Base-by-base conservation (phyloP, 2,329 filamentous ascomycete genomes). In the Dactylellina parvicollis region DNA sequence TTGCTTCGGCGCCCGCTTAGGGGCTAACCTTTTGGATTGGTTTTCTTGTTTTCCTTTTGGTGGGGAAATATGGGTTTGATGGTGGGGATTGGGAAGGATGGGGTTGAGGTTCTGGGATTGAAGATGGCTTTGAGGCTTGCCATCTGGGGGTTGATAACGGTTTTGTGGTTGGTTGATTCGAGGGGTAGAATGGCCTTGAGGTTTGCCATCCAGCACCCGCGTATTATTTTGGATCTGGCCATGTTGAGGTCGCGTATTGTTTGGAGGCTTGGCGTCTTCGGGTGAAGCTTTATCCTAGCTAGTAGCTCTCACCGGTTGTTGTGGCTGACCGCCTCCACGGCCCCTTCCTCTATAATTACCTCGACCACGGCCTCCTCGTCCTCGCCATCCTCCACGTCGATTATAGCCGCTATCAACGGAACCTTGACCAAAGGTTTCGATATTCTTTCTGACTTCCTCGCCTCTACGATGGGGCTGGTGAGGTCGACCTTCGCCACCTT, bases 361-460 rank as follows among this genome's bases (percentile, higher is more conserved):
- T 73, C 84, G 80, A 32, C 85, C 85, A 57, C 85, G 83, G 24
- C 90, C 91, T 66, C 92, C 88, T 34, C 91, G 91, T 44, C 92
- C 87, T 56, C 92, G 89, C 81, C 89, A 95, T 75, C 91, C 89
- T 59, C 88, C 88, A 74, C 90, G 87, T 32, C 61, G 16, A 3
- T 60, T 62, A 80, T 88, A 90, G 14, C 88, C 86, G 55, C 88
- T 89, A 77, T 99, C 95, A 20, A 99, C 93, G 77, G 92, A 97
- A 59, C 93, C 93, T 80, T 98, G 93, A 7, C 95, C 95, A 77
- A 99, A 99, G 0, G 95, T 99, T 82, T 99, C 95, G 79, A 99
- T 91, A 80, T 98, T 98, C 83, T 92, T 92, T 80, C 90, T 92
- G 80, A 96, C 91, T 80, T 98, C 95, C 80, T 98, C 92, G 38